These are phyloP conservation scores for Aspergillus sojae DNA, from an alignment of 2,329 filamentous ascomycete genomes.

Conservation along the genomic window DNA sequence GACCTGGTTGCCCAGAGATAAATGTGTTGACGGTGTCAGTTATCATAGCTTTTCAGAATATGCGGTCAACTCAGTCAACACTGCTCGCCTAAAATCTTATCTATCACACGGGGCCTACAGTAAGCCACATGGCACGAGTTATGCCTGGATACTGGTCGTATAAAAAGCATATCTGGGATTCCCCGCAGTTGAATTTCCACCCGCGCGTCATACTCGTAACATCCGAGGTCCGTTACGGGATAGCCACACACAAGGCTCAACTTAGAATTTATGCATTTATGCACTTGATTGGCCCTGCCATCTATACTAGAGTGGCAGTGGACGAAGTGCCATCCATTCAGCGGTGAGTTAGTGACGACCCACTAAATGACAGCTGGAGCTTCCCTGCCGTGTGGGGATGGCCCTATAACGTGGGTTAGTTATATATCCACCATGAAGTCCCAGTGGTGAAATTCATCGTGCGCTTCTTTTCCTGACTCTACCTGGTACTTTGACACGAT, in stretches of 20 bases:
- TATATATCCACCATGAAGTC: neutral
- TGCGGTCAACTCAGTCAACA: neutral
- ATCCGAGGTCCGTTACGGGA: neutral
- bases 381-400: neutral
- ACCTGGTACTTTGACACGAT: conserved; percentile 14
- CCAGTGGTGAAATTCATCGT: neutral
- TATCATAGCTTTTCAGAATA: too few relatives aligned
- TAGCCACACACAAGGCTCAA: neutral
- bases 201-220: neutral
- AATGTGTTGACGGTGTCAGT: too few relatives aligned
- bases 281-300: neutral
- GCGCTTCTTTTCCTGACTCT: neutral
- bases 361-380: neutral
- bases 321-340: neutral
- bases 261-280: neutral
- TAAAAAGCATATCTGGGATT: neutral
- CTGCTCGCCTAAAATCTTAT: neutral
- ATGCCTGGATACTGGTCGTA: neutral
- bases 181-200: neutral
- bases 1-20: too few relatives aligned
- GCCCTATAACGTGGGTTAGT: neutral
- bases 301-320: neutral
- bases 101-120: too few relatives aligned
- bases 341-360: neutral
- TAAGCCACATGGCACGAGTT: neutral